Conservation (phyloP, 805 yeast genomes). For the Monosporozyma solicola region DNA sequence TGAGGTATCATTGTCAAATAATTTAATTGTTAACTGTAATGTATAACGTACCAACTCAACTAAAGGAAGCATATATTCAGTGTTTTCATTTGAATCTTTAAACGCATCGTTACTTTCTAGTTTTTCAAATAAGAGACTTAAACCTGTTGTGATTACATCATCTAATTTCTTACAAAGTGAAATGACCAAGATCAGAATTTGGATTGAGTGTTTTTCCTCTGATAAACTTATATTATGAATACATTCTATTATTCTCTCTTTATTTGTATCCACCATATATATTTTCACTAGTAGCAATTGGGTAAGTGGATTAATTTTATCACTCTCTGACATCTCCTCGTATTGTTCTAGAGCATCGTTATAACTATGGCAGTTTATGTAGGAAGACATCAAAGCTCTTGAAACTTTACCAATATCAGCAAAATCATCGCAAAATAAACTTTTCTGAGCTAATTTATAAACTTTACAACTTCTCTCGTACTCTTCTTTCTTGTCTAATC, state of each 20-base stretch:
- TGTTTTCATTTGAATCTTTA: neutral
- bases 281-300: slow-evolving; percentile 29
- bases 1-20: slow-evolving; percentile 11
- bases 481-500: slow-evolving; percentile 19
- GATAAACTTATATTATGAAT: slow-evolving; percentile 29
- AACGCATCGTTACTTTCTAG: slow-evolving; percentile 9
- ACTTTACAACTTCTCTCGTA: slow-evolving; percentile 18
- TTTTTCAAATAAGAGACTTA: slow-evolving; percentile 22
- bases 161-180: slow-evolving; percentile 23
- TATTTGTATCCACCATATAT: slow-evolving; percentile 11
- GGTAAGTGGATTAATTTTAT: slow-evolving; percentile 23
- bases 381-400: slow-evolving; percentile 29
- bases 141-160: slow-evolving; percentile 20
- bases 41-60: slow-evolving; percentile 24
- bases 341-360: slow-evolving; percentile 17
- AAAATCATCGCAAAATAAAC: slow-evolving; percentile 20
- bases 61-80: slow-evolving; percentile 13
- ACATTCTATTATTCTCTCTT: slow-evolving; percentile 12
- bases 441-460: slow-evolving; percentile 21
- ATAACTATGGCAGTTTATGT: slow-evolving; percentile 17
- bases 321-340: slow-evolving; percentile 17
- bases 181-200: slow-evolving; percentile 28
- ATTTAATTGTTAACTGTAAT: slow-evolving; percentile 26
- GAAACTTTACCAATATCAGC: slow-evolving; percentile 31
- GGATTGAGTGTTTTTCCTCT: slow-evolving; percentile 29